Percentiles rank a stretch among this genome's conserved stretches.
Conservation (phyloP, 352 stramenopile genomes). For the Globisporangium recalcitrans region DNA sequence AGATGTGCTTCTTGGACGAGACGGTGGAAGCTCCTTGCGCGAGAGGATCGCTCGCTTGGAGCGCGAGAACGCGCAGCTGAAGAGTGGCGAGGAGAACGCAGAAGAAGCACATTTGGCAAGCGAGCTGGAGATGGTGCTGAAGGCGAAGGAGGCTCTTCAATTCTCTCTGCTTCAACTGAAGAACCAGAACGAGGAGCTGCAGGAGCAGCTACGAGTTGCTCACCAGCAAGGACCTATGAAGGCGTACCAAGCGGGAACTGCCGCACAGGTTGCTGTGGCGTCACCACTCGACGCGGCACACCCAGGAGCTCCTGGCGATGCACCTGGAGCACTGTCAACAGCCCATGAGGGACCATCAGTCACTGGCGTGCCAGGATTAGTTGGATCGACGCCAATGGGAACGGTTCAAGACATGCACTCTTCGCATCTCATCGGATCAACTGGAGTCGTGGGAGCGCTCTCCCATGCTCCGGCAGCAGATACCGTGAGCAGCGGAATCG, state of each 20-base stretch:
- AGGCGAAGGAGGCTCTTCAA: conserved; percentile 71
- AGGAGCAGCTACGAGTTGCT: conserved; percentile 48
- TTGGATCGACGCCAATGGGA: background rate
- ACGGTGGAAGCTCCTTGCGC: conserved; percentile 48
- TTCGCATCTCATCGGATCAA: conserved; percentile 8
- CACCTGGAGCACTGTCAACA: background rate
- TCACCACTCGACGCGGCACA: background rate
- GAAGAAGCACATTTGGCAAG: conserved; percentile 48
- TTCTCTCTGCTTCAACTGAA: conserved; percentile 64
- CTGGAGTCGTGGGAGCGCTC: conserved; percentile 4
- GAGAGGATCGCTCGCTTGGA: conserved; percentile 68
- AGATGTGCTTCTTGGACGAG: conserved; percentile 58
- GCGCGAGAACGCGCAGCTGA: conserved; percentile 67
- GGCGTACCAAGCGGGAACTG: background rate
- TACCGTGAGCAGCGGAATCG: conserved; percentile 38
- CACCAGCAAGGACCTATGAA: conserved; percentile 20
- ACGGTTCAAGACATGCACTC: background rate
- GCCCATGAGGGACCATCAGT: background rate
- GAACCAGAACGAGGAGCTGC: conserved; percentile 68
- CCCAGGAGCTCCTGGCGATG: background rate
- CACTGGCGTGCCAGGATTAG: conserved; percentile 11
- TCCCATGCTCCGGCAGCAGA: conserved; percentile 6
- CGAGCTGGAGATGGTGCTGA: conserved; percentile 74
- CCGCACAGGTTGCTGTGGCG: background rate
- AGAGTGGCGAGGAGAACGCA: conserved; percentile 42